phyloP scores from a whole-genome alignment of 2,329 filamentous ascomycete genomes.

The Sordariomycetes sp. region DNA sequence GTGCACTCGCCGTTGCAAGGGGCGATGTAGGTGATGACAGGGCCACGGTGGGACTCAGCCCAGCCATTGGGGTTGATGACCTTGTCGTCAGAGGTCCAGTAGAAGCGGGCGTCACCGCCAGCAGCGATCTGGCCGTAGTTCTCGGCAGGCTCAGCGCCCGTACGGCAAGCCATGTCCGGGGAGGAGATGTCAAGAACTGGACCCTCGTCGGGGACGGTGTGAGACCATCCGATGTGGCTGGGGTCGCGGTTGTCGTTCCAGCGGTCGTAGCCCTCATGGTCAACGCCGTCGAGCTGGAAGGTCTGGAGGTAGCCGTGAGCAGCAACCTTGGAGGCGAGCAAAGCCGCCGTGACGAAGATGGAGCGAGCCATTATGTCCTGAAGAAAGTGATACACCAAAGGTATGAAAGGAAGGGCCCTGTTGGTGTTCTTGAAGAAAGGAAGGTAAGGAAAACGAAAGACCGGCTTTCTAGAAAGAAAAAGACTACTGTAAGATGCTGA shows the following conservation, averaged over 20 bases:
- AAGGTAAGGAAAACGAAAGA: no score
- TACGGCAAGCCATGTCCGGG: constrained; percentile 35
- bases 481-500: no score
- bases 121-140: constrained; percentile 25
- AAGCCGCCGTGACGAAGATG: constrained; percentile 5
- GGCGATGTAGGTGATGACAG: constrained; percentile 29
- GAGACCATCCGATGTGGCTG: constrained; percentile 25
- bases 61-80: constrained; percentile 18
- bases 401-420: neutral
- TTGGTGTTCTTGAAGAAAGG: no score
- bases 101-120: constrained; percentile 26
- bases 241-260: constrained; percentile 21
- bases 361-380: constrained; percentile 8
- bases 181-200: constrained; percentile 31
- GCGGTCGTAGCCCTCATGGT: constrained; percentile 19
- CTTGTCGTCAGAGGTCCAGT: constrained; percentile 24
- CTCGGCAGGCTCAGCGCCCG: constrained; percentile 16
- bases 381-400: neutral
- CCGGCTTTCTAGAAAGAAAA: no score
- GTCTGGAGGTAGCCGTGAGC: constrained; percentile 14
- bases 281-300: constrained; percentile 19
- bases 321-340: constrained; percentile 11
- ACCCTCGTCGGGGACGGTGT: constrained; percentile 34
- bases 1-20: constrained; percentile 25
- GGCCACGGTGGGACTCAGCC: constrained; percentile 21